phyloP scores from a whole-genome alignment of 1,284 basidiomycete genomes.

The Pisolithus thermaeus region DNA sequence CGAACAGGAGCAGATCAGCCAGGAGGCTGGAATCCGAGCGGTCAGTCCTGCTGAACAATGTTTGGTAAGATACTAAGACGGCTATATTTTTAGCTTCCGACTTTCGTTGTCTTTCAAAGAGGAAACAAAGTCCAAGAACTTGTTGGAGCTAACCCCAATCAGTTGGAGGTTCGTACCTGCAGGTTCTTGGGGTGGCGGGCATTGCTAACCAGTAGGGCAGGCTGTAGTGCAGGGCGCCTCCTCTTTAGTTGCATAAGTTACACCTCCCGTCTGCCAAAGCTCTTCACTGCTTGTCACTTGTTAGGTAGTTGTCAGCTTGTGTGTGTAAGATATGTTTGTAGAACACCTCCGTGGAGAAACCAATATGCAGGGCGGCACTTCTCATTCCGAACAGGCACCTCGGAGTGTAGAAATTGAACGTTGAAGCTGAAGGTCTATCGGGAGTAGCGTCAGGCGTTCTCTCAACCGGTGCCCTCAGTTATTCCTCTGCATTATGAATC shows the following conservation, averaged over 20 bases:
- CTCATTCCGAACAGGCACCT: no score
- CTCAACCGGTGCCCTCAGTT: no score
- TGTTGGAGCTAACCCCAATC: conserved; percentile 49
- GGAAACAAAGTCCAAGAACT: conserved; percentile 47
- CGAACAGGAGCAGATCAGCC: conserved; percentile 29
- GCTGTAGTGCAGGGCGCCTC: not conserved
- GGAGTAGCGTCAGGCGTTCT: no score
- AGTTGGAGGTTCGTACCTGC: conserved; percentile 8
- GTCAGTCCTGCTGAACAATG: conserved; percentile 23
- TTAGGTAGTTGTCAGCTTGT: no score
- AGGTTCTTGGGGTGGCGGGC: not conserved
- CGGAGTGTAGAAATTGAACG: no score
- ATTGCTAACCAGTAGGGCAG: not conserved
- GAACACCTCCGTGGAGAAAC: no score
- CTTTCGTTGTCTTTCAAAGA: conserved; percentile 65
- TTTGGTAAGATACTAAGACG: not conserved
- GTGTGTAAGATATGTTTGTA: no score
- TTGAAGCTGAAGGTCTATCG: no score
- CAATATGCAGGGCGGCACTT: no score
- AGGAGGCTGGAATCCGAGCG: conserved; percentile 51
- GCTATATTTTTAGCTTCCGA: conserved; percentile 55
- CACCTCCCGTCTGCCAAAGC: no score
- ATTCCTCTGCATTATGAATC: no score
- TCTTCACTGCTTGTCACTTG: no score
- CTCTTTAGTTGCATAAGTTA: not conserved